Percentiles rank a stretch among this genome's conserved stretches.
These are phyloP conservation scores for Escovopsis weberi DNA, from an alignment of 2,329 filamentous ascomycete species.

Conservation along the genomic window DNA sequence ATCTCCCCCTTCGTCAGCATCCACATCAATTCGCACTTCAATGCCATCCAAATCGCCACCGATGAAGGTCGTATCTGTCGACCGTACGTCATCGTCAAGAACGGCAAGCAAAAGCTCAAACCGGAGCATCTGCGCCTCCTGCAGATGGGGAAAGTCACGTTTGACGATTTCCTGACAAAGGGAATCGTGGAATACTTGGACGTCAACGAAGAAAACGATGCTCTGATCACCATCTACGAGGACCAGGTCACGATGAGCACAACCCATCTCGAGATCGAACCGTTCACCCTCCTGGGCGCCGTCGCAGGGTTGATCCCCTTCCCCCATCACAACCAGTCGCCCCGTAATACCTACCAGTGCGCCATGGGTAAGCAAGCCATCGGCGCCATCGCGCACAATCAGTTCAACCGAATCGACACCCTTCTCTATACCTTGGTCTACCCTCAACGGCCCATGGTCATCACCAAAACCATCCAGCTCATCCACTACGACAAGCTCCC, in stretches of 20 bases:
- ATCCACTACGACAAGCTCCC: conserved; percentile 96
- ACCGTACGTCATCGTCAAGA: conserved; percentile 89
- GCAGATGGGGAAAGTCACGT: conserved; percentile 70
- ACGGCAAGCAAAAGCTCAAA: conserved; percentile 68
- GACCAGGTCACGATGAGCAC: conserved; percentile 67
- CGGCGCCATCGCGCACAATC: conserved; percentile 93
- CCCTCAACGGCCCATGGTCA: conserved; percentile 93
- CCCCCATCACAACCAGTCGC: conserved; percentile 97
- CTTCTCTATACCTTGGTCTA: conserved; percentile 95
- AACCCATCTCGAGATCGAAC: conserved; percentile 94
- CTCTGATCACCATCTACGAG: conserved; percentile 83
- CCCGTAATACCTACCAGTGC: conserved; percentile 96
- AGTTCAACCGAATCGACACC: conserved; percentile 93
- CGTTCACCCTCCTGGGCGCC: conserved; percentile 89
- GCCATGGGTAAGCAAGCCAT: conserved; percentile 99
- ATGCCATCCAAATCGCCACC: conserved; percentile 85
- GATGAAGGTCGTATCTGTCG: conserved; percentile 95
- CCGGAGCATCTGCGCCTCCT: conserved; percentile 65
- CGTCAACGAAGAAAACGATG: conserved; percentile 96
- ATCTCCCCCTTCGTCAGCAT: conserved; percentile 96
- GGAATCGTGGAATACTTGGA: conserved; percentile 94
- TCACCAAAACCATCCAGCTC: conserved; percentile 89
- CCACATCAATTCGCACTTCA: conserved; percentile 86
- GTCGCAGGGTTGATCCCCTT: conserved; percentile 95
- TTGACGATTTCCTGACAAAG: conserved; percentile 83